Evolutionary conservation across 331 rosid genomes (phyloP).

Genomic region (Stylosanthes scabra): DNA sequence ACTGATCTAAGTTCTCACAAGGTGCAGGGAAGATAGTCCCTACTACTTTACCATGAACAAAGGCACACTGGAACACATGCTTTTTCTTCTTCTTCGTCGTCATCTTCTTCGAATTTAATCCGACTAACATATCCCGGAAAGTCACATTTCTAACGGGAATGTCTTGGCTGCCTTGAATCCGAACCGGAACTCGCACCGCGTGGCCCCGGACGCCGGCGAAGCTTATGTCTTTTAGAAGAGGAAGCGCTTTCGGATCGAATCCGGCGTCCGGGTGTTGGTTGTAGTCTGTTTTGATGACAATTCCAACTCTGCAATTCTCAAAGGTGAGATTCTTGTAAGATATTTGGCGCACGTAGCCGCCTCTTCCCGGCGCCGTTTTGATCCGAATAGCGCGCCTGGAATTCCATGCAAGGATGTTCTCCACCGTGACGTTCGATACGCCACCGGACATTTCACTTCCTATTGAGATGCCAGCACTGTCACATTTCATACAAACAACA

Average conservation of each 20-base stretch:
- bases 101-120: constrained; percentile 64
- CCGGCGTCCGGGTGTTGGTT: constrained; percentile 86
- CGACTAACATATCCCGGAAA: constrained; percentile 76
- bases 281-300: constrained; percentile 92
- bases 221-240: constrained; percentile 75
- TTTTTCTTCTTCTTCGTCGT: constrained; percentile 64
- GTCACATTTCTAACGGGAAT: constrained; percentile 82
- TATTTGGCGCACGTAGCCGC: constrained; percentile 79
- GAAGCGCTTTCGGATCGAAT: constrained; percentile 71
- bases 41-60: constrained; percentile 81
- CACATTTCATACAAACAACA: constrained; percentile 50
- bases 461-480: constrained; percentile 95
- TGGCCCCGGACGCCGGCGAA: constrained; percentile 73
- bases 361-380: constrained; percentile 98
- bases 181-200: constrained; percentile 89
- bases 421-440: constrained; percentile 77
- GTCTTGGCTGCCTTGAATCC: constrained; percentile 83
- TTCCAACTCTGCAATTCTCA: constrained; percentile 80
- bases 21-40: constrained; percentile 89
- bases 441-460: constrained; percentile 99
- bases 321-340: constrained; percentile 72
- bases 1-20: constrained; percentile 80
- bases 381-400: constrained; percentile 95
- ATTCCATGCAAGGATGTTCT: constrained; percentile 86
- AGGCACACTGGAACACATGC: constrained; percentile 93